Base-by-base conservation (phyloP, 768 basidiomycete species). In the Termitomyces sp. region DNA sequence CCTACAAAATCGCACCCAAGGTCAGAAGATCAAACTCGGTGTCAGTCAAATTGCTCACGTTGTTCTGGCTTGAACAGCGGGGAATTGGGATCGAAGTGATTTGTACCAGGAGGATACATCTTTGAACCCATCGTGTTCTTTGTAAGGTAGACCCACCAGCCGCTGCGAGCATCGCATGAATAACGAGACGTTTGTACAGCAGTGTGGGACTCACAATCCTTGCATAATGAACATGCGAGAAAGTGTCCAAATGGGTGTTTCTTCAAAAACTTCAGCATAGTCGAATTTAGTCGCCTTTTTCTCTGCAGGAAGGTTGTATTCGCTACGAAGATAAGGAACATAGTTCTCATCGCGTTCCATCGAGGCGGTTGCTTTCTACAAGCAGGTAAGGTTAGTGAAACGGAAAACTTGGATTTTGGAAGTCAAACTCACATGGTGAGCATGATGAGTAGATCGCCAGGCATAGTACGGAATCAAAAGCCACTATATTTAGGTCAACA, bases 301-400 rank as follows among this genome's bases (percentile, higher is more conserved):
- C 57, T 73, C 68, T 5, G 69, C 61, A 0, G 80, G 79, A 5
- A 81, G 66, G 25, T 70, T 68, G 56, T 67, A 76, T 53, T 74
- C 70, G 51, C 68, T 69, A 36, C 71, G 71, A 49, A 70, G 69
- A 53, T 76, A 73, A 42, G 85, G 86, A 5, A 88, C 80, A 54
- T 83, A 87, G 59, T 89, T 89, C 66, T 91, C 87, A 62, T 93
- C 89, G 16, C 84, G 73, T 63, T 87, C 86, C 70, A 89, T 87
- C 0, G 87, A 88, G 39, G 81, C 81, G 52, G 88, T 86, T 59
- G 85, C 84, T 73, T 76, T 77, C 76, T 78, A 48, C n/a, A 39
- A 22, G 25, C 2, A 12, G 5, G 5, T 15, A 10, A n/a, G 29
- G 39, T 33, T 9, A 47, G n/a, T 16, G 18, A 6, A 0, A 20